Base-by-base conservation (phyloP, 1,284 basidiomycete species). In the Ceratobasidium sp. region DNA sequence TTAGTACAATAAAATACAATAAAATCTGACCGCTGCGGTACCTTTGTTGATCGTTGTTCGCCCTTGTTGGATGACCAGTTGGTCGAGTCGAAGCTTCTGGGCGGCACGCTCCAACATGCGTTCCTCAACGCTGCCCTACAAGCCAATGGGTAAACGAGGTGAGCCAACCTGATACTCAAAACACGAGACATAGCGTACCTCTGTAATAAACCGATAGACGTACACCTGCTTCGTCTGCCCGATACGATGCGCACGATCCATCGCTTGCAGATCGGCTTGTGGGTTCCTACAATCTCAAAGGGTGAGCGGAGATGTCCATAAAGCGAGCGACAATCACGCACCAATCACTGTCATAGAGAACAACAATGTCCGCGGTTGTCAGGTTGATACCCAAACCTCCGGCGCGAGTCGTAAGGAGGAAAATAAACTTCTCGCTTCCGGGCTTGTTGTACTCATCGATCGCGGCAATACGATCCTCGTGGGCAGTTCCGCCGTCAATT, bases 391-490 rank as follows among this genome's bases (percentile, higher is more conserved):
- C 97, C 59, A 99, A 84, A 67, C 97, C 97, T 76, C 97, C 97
- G n/a, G 97, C 97, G 75, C 97, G 91, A 0, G 97, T 99, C 0
- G 97, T 99, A 7, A 99, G 85, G 71, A 99, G 82, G 85, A 99
- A 99, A 75, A 98, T 91, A 79, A 98, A 99, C 82, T 94, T 98
- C 76, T 98, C 96, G 79, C 92, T 95, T 21, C 85, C 93, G 0
- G 94, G 94, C 75, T 91, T 94, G 83, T 99, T 99, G 83, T 98
- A 99, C 73, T 98, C 95, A 83, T 99, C 97, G 77, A 99, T 99
- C 8, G 95, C 92, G 8, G 88, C 79, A 74, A 98, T 97, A 74
- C 97, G 95, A 78, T 98, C 96, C 67, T 99, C 96, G 78, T 98
- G 96, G 0, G 94, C 92, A 0, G 96, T 98, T 56, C 92, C 85